Evolutionary conservation across 106 monocot genomes (phyloP).

Genomic region (Acorus gramineus): DNA sequence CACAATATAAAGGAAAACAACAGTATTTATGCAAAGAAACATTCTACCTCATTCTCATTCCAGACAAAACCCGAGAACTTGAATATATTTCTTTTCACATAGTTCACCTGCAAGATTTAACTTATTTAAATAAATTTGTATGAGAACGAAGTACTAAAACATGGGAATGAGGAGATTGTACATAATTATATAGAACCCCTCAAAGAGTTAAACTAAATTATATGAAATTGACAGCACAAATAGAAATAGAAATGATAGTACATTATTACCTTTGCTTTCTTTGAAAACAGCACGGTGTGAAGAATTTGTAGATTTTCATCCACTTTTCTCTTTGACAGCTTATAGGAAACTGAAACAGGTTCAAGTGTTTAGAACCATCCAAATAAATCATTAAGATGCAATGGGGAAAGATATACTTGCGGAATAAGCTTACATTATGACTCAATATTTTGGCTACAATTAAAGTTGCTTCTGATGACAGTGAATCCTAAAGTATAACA

Average conservation of each 20-base stretch:
- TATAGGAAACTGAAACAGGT: slow-evolving; percentile 57
- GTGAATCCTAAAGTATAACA: too few species aligned
- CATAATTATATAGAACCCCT: too few species aligned
- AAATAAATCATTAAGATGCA: neutral
- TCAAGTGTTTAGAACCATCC: slow-evolving; percentile 4
- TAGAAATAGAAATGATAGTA: too few species aligned
- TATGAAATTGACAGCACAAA: too few species aligned
- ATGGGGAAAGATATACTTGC: neutral
- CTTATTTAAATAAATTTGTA: too few species aligned
- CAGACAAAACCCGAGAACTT: slow-evolving; percentile 96
- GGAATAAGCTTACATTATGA: neutral
- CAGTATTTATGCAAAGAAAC: too few species aligned
- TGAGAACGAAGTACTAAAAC: too few species aligned
- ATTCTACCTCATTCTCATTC: slow-evolving; percentile 55
- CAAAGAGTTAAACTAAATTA: neutral
- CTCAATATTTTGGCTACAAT: too few species aligned
- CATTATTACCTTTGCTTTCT: slow-evolving; percentile 60
- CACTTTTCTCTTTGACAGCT: slow-evolving; percentile 72
- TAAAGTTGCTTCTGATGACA: too few species aligned
- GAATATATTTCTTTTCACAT: slow-evolving; percentile 64
- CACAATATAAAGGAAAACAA: neutral
- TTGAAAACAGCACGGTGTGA: slow-evolving; percentile 69
- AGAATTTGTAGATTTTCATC: slow-evolving; percentile 78
- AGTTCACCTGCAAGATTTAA: slow-evolving; percentile 28
- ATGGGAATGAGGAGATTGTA: too few species aligned